These are phyloP conservation scores for Suhomyces yuchorum DNA, from an alignment of 1,139 yeast species.

Conservation along the genomic window DNA sequence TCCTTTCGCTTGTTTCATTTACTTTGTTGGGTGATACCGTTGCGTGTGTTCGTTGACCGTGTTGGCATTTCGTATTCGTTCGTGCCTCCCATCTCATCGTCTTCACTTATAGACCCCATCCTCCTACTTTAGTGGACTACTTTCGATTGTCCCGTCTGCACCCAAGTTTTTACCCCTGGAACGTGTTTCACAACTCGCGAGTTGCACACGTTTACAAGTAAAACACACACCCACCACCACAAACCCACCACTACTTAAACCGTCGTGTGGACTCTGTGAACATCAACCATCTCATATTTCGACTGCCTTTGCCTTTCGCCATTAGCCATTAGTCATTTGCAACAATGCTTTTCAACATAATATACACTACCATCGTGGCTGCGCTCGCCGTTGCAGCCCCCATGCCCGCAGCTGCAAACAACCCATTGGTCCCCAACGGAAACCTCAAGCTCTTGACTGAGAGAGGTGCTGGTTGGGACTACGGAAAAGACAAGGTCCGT, in stretches of 20 bases:
- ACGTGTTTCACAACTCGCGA: neutral
- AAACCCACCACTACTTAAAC: neutral
- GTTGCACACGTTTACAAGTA: neutral
- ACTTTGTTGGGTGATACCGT: neutral
- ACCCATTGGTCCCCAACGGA: constrained; percentile 14
- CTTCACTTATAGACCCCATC: neutral
- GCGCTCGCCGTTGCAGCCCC: constrained; percentile 13
- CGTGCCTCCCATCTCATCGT: neutral
- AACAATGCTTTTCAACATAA: constrained; percentile 7
- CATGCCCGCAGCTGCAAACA: constrained; percentile 11
- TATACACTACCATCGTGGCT: constrained; percentile 5
- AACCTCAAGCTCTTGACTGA: constrained; percentile 14
- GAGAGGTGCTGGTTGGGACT: constrained; percentile 42
- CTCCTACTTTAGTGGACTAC: neutral
- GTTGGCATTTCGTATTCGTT: neutral
- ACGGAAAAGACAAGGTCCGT: constrained; percentile 52
- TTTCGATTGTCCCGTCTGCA: neutral
- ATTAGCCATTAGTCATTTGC: neutral
- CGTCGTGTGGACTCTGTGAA: too few species aligned
- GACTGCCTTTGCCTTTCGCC: too few species aligned
- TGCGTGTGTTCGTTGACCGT: neutral
- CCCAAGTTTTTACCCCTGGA: neutral
- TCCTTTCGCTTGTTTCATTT: neutral
- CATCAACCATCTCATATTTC: too few species aligned
- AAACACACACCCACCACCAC: neutral